A percentile compares a stretch with the other conserved stretches of the same genome.
These are phyloP conservation scores for Fusarium kyushuense DNA, from an alignment of 2,329 filamentous ascomycete species.

Conservation along the genomic window DNA sequence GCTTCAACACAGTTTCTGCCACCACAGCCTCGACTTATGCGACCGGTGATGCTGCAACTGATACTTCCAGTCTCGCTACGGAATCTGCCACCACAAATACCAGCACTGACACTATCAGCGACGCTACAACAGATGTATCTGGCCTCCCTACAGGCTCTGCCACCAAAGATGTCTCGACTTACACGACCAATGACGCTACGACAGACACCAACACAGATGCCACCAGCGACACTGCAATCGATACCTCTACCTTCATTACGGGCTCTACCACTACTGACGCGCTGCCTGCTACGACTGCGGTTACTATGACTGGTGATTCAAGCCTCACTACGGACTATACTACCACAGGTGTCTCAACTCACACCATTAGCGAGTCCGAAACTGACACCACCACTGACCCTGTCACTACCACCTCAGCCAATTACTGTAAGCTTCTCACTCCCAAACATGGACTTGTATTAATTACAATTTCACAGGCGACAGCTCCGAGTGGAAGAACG, in stretches of 20 bases:
- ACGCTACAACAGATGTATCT: too few species aligned
- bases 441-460: background rate
- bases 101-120: too few species aligned
- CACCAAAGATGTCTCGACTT: too few species aligned
- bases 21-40: background rate
- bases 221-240: background rate
- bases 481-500: constrained; percentile 18
- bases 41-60: background rate
- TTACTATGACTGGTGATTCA: background rate
- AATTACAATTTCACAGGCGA: constrained; percentile 4
- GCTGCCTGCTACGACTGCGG: too few species aligned
- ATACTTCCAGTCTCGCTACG: background rate
- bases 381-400: background rate
- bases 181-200: too few species aligned
- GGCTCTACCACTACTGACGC: background rate
- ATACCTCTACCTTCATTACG: background rate
- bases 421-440: constrained; percentile 8
- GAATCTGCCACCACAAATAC: too few species aligned
- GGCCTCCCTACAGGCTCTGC: background rate
- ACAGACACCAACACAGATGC: background rate
- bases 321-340: background rate
- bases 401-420: background rate
- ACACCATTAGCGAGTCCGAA: background rate
- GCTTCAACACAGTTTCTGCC: background rate
- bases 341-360: background rate